Base-by-base conservation (phyloP, 768 basidiomycete genomes). In the Tylopilus rubrobrunneus region DNA sequence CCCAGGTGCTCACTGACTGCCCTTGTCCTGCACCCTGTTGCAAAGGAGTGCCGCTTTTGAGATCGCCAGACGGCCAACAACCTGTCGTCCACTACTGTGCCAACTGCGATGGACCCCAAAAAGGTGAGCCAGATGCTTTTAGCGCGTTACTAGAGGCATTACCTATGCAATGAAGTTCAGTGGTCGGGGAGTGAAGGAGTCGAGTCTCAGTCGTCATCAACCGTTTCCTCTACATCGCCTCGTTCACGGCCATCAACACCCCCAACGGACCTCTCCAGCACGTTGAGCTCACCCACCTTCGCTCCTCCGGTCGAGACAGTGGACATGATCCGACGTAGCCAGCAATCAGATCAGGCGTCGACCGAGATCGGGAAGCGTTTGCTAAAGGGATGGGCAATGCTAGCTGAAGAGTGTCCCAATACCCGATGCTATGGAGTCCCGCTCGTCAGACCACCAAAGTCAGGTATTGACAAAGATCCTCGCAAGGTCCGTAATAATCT, bases 351-450 rank as follows among this genome's bases (percentile, higher is more conserved):
- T 66, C 72, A 69, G 39, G 92, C 92, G 15, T 89, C 90, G 3
- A 71, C 83, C 48, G 87, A 87, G 63, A 89, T 94, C 29, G 92
- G 88, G 42, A 85, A 81, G 57, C 79, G 83, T 25, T 74, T 94
- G 55, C 71, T 94, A 44, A 84, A 82, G 62, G 92, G 88, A 39
- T 94, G 89, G 89, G 83, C 92, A 0, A 89, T 94, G 87, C 76
- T 94, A n/a, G 89, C 78, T 23, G 89, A 93, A 36, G 89, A 92
- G 71, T 94, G 92, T 63, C 81, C 83, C 0, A 86, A 81, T 60
- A 59, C 65, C 5, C 66, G 71, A 23, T 94, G 92, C 64, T 86
- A 83, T 68, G 90, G 90, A 12, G 75, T 92, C 7, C 92, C 92
- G n/a, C 81, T 94, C 14, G 86, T 93, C 55, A 76, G 90, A 47